phyloP scores from a whole-genome alignment of 2,329 filamentous ascomycete genomes.

The Laburnicola sp. region DNA sequence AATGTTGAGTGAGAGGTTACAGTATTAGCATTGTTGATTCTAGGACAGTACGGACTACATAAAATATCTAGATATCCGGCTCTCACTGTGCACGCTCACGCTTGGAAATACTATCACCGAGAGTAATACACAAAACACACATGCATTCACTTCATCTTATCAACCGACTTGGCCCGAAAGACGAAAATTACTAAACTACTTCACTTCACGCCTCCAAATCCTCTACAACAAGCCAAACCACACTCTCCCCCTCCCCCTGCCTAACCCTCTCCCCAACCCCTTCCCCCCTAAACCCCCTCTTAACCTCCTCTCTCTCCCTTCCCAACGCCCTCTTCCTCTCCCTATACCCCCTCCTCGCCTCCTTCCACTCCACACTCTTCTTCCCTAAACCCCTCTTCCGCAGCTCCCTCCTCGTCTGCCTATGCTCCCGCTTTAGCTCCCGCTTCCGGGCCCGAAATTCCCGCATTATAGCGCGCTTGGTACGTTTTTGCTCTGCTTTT shows the following conservation, averaged over 20 bases:
- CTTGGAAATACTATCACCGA: too few species aligned
- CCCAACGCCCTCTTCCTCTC: conserved; percentile 26
- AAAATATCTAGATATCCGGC: too few species aligned
- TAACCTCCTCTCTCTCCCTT: conserved; percentile 23
- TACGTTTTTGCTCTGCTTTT: conserved; percentile 21
- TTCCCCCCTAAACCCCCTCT: conserved; percentile 11
- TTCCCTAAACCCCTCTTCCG: conserved; percentile 27
- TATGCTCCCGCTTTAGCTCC: conserved; percentile 21
- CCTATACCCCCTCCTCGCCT: conserved; percentile 27
- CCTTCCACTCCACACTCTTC: conserved; percentile 27
- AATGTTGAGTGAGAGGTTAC: too few species aligned
- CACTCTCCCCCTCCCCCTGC: conserved; percentile 11
- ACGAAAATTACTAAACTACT: too few species aligned
- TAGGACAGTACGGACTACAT: too few species aligned
- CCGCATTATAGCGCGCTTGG: conserved; percentile 22
- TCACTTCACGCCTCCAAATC: conserved; percentile 19
- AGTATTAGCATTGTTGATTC: too few species aligned
- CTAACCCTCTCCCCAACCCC: conserved; percentile 11
- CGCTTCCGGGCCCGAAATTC: conserved; percentile 22
- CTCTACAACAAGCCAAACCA: conserved; percentile 39
- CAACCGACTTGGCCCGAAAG: too few species aligned
- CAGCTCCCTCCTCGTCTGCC: conserved; percentile 14
- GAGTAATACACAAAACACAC: too few species aligned
- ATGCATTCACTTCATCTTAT: too few species aligned
- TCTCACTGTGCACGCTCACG: too few species aligned